phyloP scores from a whole-genome alignment of 768 basidiomycete species.

The Rhizopogon sp. region DNA sequence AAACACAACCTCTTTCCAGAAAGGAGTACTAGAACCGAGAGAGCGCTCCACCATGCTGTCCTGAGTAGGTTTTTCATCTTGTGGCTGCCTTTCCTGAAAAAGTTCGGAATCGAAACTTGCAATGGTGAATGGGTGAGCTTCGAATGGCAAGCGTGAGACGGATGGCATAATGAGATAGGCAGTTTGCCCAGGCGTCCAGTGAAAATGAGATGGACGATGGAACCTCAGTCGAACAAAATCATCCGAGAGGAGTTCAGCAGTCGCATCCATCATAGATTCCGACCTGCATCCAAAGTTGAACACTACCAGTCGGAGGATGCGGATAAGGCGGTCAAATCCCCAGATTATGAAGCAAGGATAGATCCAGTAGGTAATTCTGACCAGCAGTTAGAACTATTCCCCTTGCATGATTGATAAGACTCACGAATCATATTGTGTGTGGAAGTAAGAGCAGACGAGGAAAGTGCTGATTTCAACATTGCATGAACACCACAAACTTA shows the following conservation, averaged over 20 bases:
- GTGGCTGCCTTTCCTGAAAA: slow-evolving; percentile 1
- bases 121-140: slow-evolving; percentile 57
- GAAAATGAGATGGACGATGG: slow-evolving; percentile 38
- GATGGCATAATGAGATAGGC: slow-evolving; percentile 46
- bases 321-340: slow-evolving; percentile 46
- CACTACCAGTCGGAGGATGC: slow-evolving; percentile 34
- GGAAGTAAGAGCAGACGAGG: slow-evolving; percentile 27
- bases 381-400: neutral
- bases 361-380: slow-evolving; percentile 26
- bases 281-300: slow-evolving; percentile 32
- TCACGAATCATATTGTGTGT: slow-evolving; percentile 13
- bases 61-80: slow-evolving; percentile 4
- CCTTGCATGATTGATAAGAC: neutral
- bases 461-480: slow-evolving; percentile 18
- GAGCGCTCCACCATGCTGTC: neutral
- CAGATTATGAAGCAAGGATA: slow-evolving; percentile 49
- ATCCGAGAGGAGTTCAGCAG: slow-evolving; percentile 37
- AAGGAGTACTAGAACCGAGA: slow-evolving; percentile 2
- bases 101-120: slow-evolving; percentile 27
- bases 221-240: slow-evolving; percentile 41
- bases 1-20: no score
- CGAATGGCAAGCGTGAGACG: slow-evolving; percentile 35
- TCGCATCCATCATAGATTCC: slow-evolving; percentile 25
- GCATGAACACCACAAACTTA: neutral
- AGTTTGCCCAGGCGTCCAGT: slow-evolving; percentile 46